Conservation (phyloP, 2,329 filamentous ascomycete species). For the Alternaria tenuissima region DNA sequence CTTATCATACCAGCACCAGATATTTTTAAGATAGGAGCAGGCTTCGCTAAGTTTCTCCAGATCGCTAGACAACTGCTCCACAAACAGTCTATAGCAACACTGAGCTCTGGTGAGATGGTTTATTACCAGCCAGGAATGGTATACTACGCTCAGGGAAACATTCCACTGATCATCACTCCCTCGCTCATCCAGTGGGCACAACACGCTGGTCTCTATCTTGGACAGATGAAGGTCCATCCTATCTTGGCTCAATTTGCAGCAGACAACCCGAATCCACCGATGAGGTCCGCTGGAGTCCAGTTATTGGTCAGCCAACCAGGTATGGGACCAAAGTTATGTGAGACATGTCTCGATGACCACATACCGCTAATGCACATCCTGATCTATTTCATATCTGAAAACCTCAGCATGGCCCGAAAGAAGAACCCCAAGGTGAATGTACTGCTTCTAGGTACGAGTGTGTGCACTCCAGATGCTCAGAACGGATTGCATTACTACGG, state of each 20-base stretch:
- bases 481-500: too few relatives aligned
- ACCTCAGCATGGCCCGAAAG: not conserved
- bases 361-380: not conserved
- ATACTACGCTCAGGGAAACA: not conserved
- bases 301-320: too few relatives aligned
- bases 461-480: too few relatives aligned
- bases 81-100: not conserved
- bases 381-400: not conserved
- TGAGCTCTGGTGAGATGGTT: not conserved
- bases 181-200: not conserved
- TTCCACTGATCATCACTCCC: not conserved
- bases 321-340: not conserved
- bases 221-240: not conserved
- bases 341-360: not conserved
- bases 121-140: not conserved
- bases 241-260: not conserved
- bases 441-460: too few relatives aligned
- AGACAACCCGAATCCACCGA: too few relatives aligned
- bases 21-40: too few relatives aligned
- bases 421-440: not conserved
- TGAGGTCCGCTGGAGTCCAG: too few relatives aligned
- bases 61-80: not conserved
- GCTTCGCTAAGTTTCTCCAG: not conserved
- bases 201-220: not conserved
- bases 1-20: not conserved